These are phyloP conservation scores for Suaeda aralocaspica DNA, from an alignment of 148 eudicot genomes.

Conservation along the genomic window DNA sequence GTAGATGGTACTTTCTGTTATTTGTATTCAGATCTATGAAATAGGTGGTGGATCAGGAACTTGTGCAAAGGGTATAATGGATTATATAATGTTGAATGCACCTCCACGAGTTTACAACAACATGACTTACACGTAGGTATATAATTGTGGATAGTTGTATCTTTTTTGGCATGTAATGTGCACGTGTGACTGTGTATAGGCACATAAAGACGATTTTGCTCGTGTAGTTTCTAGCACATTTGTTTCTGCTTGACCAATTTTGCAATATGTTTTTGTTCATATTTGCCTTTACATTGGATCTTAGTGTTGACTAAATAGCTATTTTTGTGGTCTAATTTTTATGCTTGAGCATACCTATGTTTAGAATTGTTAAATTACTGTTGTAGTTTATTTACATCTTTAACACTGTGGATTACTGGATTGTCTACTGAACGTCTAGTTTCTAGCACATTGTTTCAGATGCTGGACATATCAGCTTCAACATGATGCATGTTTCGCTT, in stretches of 20 bases:
- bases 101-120: conserved; percentile 84
- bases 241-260: no score
- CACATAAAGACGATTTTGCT: not conserved
- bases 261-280: not conserved
- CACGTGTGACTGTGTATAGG: not conserved
- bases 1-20: conserved; percentile 19
- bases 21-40: conserved; percentile 79
- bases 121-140: conserved; percentile 83
- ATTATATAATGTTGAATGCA: conserved; percentile 94
- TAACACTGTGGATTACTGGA: not conserved
- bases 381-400: no score
- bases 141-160: not conserved
- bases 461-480: no score
- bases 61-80: conserved; percentile 98
- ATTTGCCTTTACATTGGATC: not conserved
- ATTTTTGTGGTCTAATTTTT: not conserved
- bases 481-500: no score
- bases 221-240: not conserved
- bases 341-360: not conserved
- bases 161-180: conserved; percentile 3
- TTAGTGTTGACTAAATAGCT: not conserved
- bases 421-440: no score
- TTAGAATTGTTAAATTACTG: no score
- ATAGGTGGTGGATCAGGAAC: conserved; percentile 99
- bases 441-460: no score